Conservation (phyloP, 2,329 filamentous ascomycete species). For the Penicillium nordicum region DNA sequence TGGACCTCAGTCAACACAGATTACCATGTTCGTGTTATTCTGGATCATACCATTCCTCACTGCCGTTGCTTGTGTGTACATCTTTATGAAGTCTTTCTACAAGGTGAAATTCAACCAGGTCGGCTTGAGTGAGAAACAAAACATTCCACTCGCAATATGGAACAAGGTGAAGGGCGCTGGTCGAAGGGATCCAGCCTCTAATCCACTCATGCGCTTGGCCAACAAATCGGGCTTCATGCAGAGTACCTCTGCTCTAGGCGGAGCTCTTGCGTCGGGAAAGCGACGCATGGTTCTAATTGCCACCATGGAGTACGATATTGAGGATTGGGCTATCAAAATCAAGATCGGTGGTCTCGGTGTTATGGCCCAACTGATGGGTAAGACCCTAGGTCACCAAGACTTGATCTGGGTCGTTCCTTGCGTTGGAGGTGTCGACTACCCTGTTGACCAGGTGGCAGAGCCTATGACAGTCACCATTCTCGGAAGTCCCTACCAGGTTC, state of each 20-base stretch:
- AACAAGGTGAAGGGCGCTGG: constrained; percentile 34
- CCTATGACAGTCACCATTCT: constrained; percentile 62
- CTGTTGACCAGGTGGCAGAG: constrained; percentile 55
- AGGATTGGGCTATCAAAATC: constrained; percentile 67
- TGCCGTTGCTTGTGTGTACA: constrained; percentile 50
- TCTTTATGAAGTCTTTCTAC: constrained; percentile 62
- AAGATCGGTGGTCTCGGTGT: constrained; percentile 69
- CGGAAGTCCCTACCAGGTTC: constrained; percentile 57
- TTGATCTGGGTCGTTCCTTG: constrained; percentile 63
- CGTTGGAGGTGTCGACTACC: constrained; percentile 64
- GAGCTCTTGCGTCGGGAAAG: constrained; percentile 23
- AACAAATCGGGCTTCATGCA: constrained; percentile 39
- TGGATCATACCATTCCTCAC: constrained; percentile 52
- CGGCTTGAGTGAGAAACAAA: constrained; percentile 51
- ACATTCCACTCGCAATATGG: constrained; percentile 36
- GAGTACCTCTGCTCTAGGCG: constrained; percentile 32
- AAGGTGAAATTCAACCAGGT: constrained; percentile 61
- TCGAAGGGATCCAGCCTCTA: constrained; percentile 26
- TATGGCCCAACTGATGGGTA: constrained; percentile 69
- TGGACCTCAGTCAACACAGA: constrained; percentile 53
- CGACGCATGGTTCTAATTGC: constrained; percentile 61
- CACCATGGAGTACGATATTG: constrained; percentile 70
- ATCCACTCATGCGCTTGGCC: constrained; percentile 35
- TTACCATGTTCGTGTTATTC: constrained; percentile 55
- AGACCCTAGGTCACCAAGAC: constrained; percentile 61